Base-by-base conservation (phyloP, 257 asterid species). In the Ajuga chamaepitys region DNA sequence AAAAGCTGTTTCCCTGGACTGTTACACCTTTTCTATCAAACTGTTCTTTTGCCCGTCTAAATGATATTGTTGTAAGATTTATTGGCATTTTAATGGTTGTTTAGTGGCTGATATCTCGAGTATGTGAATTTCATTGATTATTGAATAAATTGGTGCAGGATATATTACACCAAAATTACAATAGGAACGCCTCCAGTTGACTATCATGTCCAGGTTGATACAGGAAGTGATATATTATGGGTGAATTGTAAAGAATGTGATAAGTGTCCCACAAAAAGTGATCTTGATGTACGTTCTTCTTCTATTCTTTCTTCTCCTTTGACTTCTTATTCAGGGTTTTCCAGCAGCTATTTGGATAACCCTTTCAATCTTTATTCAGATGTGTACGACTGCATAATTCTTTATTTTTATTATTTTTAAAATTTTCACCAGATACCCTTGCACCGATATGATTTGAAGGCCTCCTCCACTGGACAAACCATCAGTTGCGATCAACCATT, bases 181-280 rank as follows among this genome's bases (percentile, higher is more conserved):
- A 79, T 83, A 4, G 94, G 89, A 26, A 77, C 64, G 28, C 94
- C 94, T 60, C 73, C 94, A 6, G 64, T 63, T 17, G 82, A 86
- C 68, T 86, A 73, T 72, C 85, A 81, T 44, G 84, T 86, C 63
- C 94, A 85, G 80, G 77, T 85, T 12, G 93, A 85, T 72, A 85
- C 93, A 5, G 93, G 93, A 62, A 85, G 93, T 67, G 89, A 85
- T 74, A 79, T 83, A 20, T 69, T 81, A 44, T 81, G 93, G 93
- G 80, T 85, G 64, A 85, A 83, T 50, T 81, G 93, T 67, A 79
- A 73, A 40, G 52, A 67, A 67, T 85, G 93, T 44, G 72, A 75
- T 6, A 66, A 41, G 22, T 86, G 94, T 70, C 89, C 94, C 50
- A 71, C 59, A 14, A 79, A 83, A 72, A 86, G 84, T 32, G 77